A percentile compares a stretch with the other conserved stretches of the same genome.
Evolutionary conservation across 495 filamentous ascomycete genomes (phyloP).

Genomic region (Talaromyces adpressus): DNA sequence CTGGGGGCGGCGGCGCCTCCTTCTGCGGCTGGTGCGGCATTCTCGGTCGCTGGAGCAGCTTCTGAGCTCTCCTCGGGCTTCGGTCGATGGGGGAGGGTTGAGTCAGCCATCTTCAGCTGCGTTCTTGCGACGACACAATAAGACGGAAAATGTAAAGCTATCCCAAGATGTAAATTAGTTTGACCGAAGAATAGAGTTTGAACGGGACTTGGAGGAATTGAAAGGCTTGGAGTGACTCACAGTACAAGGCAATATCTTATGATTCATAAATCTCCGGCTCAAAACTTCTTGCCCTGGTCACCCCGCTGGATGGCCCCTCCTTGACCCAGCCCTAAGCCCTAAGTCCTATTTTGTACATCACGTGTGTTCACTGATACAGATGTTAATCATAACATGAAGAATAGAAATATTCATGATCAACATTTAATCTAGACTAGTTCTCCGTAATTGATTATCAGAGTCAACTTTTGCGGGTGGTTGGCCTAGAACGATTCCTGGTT

Average conservation of each 20-base stretch:
- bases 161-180: background rate
- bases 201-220: background rate
- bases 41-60: constrained; percentile 13
- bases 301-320: constrained; percentile 5
- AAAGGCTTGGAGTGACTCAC: constrained; percentile 1
- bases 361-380: constrained; percentile 12
- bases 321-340: constrained; percentile 34
- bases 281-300: constrained; percentile 1
- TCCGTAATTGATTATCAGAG: background rate
- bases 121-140: background rate
- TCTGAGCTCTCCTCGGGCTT: constrained; percentile 37
- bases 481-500: background rate
- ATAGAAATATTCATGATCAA: background rate
- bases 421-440: background rate
- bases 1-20: constrained; percentile 41
- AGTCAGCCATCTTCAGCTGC: constrained; percentile 32
- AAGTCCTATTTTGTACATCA: constrained; percentile 21
- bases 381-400: too few species aligned
- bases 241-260: background rate
- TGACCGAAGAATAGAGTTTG: background rate
- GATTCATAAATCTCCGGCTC: constrained; percentile 1
- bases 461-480: background rate
- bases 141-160: background rate
- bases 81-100: constrained; percentile 40
- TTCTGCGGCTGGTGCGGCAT: constrained; percentile 18